A percentile compares a stretch with the other conserved stretches of the same genome.
Conservation (phyloP, 257 asterid genomes). For the Agastache rugosa region DNA sequence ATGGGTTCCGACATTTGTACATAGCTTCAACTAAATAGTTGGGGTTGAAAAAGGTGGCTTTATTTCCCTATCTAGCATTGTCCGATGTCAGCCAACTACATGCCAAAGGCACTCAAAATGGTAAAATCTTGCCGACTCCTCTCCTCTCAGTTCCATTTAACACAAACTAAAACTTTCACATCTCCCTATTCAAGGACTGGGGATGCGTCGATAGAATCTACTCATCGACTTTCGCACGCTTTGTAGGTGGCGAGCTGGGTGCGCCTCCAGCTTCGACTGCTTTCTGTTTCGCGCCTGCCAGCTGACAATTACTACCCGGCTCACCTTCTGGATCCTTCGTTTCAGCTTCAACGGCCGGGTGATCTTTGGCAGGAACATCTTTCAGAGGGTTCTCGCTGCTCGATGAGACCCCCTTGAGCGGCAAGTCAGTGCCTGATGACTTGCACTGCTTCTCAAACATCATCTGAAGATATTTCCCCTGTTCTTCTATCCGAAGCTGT, state of each 20-base stretch:
- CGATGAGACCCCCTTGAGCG: slow-evolving; percentile 60
- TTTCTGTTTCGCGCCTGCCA: slow-evolving; percentile 48
- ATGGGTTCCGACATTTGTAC: slow-evolving; percentile 32
- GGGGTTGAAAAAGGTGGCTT: slow-evolving; percentile 28
- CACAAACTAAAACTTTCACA: slow-evolving; percentile 25
- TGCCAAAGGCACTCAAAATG: slow-evolving; percentile 33
- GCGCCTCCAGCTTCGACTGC: slow-evolving; percentile 37
- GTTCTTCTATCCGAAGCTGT: slow-evolving; percentile 94
- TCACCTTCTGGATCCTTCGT: slow-evolving; percentile 34
- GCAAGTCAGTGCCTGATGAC: slow-evolving; percentile 57
- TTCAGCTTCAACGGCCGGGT: slow-evolving; percentile 34
- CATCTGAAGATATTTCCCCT: slow-evolving; percentile 80
- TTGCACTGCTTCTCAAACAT: slow-evolving; percentile 93
- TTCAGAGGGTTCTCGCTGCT: slow-evolving; percentile 47
- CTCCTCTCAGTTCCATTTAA: slow-evolving; percentile 15
- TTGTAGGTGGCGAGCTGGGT: slow-evolving; percentile 55
- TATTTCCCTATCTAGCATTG: slow-evolving; percentile 31
- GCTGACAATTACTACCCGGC: slow-evolving; percentile 32
- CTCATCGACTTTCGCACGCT: slow-evolving; percentile 65
- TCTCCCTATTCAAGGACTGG: slow-evolving; percentile 30
- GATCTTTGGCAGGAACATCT: slow-evolving; percentile 43
- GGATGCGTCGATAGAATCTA: slow-evolving; percentile 28
- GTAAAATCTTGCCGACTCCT: not conserved
- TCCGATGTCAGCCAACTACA: not conserved
- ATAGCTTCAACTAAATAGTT: slow-evolving; percentile 8